Base-by-base conservation (phyloP, 345 rosid species). In the Balakata baccata region DNA sequence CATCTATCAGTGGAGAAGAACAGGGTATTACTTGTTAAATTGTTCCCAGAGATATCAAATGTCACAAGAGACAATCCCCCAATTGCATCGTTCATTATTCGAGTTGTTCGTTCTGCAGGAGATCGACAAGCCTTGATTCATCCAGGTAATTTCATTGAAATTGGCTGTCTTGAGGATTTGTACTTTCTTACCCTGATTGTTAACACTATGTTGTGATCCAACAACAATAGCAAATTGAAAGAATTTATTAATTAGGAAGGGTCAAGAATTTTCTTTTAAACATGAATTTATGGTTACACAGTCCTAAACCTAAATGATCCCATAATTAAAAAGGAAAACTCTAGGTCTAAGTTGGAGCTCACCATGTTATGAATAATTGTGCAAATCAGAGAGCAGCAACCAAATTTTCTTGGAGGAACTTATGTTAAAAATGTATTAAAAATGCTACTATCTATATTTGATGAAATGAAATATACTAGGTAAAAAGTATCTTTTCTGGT, bases 1-100 rank as follows among this genome's bases (percentile, higher is more conserved):
- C 89, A 92, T 83, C 74, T 95, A 60, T 86, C 94, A 11, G 84
- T 92, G 79, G 99, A 95, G 90, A 92, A 89, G 87, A 90, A 85
- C 89, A 76, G 87, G 91, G 70, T 75, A 74, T 67, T 92, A 14
- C 81, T 72, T 71, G 86, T 95, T 75, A 90, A 87, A 78, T 83
- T 95, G 75, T 90, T 86, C 74, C 99, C 98, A 62, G 97, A 92
- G 73, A 82, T 84, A 41, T 94, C 98, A 0, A 92, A 83, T 67
- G 74, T 87, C 37, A 86, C 96, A 0, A 84, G 93, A 85, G 96
- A 87, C 0, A 88, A 84, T 71, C 97, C 98, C 58, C 98, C 98
- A 0, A 80, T 94, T 76, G 98, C 94, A 37, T 94, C 98, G 14
- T 94, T 94, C 82, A 77, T 79, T 63, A 78, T 86, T 78, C 92